A percentile compares a stretch with the other conserved stretches of the same genome.
Conservation (phyloP, 1,284 basidiomycete species). For the Moniliophthora roreri region DNA sequence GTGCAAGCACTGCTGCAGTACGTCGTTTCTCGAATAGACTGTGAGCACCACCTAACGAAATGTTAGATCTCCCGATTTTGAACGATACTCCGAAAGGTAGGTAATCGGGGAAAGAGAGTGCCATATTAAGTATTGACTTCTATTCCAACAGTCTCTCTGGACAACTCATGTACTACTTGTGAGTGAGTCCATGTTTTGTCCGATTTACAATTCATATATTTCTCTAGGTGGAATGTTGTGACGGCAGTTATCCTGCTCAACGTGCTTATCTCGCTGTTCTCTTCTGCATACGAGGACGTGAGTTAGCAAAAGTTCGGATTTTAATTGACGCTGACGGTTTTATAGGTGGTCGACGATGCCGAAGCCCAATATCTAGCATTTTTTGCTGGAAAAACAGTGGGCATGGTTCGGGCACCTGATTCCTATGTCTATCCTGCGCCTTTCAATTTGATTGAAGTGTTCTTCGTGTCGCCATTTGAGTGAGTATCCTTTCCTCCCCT, state of each 20-base stretch:
- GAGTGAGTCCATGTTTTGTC: constrained; percentile 24
- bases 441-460: constrained; percentile 84
- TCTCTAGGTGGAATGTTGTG: constrained; percentile 76
- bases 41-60: background rate
- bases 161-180: constrained; percentile 82
- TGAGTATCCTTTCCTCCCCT: constrained; percentile 36
- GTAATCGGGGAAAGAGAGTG: constrained; percentile 11
- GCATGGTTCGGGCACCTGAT: constrained; percentile 85
- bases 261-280: constrained; percentile 92
- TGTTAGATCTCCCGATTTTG: constrained; percentile 77
- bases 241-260: constrained; percentile 90
- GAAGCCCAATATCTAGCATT: constrained; percentile 85
- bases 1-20: constrained; percentile 83
- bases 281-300: constrained; percentile 87
- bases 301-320: constrained; percentile 26
- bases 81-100: constrained; percentile 57
- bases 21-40: constrained; percentile 21
- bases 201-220: constrained; percentile 2
- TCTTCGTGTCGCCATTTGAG: constrained; percentile 86
- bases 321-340: constrained; percentile 28
- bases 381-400: constrained; percentile 83
- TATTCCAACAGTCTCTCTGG: constrained; percentile 55
- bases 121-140: constrained; percentile 13
- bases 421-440: constrained; percentile 72
- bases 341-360: constrained; percentile 59